Conservation (phyloP, 2,329 filamentous ascomycete genomes). For the Nemania bipapillata region DNA sequence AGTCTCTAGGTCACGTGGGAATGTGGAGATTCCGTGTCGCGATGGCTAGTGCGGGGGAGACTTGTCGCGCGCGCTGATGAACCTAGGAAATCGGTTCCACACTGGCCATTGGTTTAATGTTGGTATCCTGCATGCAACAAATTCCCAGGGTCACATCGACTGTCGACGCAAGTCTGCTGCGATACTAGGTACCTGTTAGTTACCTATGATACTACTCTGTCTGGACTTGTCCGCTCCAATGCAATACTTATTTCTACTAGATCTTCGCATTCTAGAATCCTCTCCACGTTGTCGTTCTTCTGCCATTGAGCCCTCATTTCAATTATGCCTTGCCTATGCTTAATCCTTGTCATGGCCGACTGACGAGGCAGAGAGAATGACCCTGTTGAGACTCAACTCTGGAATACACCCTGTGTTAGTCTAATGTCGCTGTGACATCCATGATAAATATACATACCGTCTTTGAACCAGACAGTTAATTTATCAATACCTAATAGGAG, state of each 20-base stretch:
- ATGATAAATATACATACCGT: not conserved
- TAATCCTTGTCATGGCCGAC: conserved; percentile 3
- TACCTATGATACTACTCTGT: not conserved
- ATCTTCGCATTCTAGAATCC: not conserved
- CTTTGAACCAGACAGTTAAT: not conserved
- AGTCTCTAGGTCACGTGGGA: conserved; percentile 18
- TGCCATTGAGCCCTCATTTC: conserved; percentile 5
- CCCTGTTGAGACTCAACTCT: conserved; percentile 1
- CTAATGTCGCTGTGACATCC: conserved; percentile 13
- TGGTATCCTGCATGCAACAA: not conserved
- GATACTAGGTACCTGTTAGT: not conserved
- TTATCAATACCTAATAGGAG: not conserved
- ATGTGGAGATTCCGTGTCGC: conserved; percentile 15
- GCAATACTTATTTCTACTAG: conserved; percentile 3
- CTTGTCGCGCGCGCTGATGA: conserved; percentile 5
- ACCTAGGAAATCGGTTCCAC: not conserved
- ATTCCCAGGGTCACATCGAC: not conserved
- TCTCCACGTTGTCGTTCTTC: not conserved
- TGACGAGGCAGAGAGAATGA: conserved; percentile 8
- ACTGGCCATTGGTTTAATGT: conserved; percentile 13
- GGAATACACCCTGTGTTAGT: conserved; percentile 2
- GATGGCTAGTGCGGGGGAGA: conserved; percentile 14
- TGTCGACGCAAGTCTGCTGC: not conserved
- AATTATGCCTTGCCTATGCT: conserved; percentile 16
- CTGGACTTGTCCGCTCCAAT: not conserved